phyloP scores from a whole-genome alignment of 1,284 basidiomycete genomes.

The Kwoniella shivajii region DNA sequence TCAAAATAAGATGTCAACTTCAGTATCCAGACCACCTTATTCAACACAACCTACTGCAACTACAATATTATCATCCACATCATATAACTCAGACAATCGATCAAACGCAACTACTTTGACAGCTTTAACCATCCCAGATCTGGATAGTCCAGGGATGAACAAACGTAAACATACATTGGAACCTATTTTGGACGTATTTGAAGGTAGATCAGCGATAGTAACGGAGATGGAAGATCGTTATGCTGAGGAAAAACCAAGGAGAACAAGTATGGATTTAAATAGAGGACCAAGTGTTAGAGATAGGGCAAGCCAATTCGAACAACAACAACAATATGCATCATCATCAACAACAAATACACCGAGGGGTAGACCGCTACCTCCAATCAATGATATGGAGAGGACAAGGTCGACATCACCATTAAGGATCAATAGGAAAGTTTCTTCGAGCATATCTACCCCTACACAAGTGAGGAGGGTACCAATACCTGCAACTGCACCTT shows the following conservation, averaged over 20 bases:
- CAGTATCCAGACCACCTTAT: slow-evolving; percentile 9
- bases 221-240: slow-evolving; percentile 11
- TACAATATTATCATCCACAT: slow-evolving; percentile 28
- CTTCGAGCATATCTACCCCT: slow-evolving; percentile 11
- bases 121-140: slow-evolving; percentile 34
- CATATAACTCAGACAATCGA: slow-evolving; percentile 18
- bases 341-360: slow-evolving; percentile 8
- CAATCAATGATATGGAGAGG: neutral
- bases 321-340: slow-evolving; percentile 21
- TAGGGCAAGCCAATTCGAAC: slow-evolving; percentile 34
- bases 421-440: slow-evolving; percentile 17
- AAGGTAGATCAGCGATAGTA: slow-evolving; percentile 7
- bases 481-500: slow-evolving; percentile 30
- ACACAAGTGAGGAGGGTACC: slow-evolving; percentile 21
- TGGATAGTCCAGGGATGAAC: slow-evolving; percentile 21
- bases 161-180: slow-evolving; percentile 19
- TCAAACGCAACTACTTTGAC: slow-evolving; percentile 23
- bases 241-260: slow-evolving; percentile 11
- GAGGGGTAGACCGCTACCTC: slow-evolving; percentile 14
- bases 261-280: slow-evolving; percentile 19
- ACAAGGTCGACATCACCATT: slow-evolving; percentile 33
- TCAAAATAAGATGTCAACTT: neutral
- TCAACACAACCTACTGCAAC: slow-evolving; percentile 23
- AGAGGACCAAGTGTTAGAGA: slow-evolving; percentile 23
- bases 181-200: slow-evolving; percentile 25